A percentile compares a stretch with the other conserved stretches of the same genome.
Evolutionary conservation across 1,284 basidiomycete species (phyloP).

Genomic region (Pseudozyma pruni): DNA sequence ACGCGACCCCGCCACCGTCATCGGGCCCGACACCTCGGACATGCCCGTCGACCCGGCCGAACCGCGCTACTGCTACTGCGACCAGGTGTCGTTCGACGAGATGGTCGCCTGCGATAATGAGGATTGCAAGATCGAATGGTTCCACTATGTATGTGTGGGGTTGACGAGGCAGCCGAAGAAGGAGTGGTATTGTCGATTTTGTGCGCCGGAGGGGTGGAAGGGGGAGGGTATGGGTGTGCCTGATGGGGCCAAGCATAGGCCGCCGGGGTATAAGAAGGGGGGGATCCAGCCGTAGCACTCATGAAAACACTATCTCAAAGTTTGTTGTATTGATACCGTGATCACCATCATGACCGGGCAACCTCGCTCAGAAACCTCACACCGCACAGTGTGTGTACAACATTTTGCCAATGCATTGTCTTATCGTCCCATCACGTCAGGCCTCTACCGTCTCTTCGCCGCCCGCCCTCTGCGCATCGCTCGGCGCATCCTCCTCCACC

Average conservation of each 20-base stretch:
- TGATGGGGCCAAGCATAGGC: slow-evolving; percentile 28
- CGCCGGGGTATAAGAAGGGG: slow-evolving; percentile 21
- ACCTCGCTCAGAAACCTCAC: neutral
- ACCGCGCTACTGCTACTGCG: slow-evolving; percentile 71
- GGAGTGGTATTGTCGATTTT: slow-evolving; percentile 67
- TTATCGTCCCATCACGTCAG: neutral
- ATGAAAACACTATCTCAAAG: too few relatives aligned
- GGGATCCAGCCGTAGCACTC: slow-evolving; percentile 20
- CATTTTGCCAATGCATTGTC: too few relatives aligned
- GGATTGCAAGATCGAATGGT: slow-evolving; percentile 71
- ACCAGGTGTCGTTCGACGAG: slow-evolving; percentile 70
- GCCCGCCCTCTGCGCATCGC: slow-evolving; percentile 1
- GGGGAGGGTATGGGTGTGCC: slow-evolving; percentile 53
- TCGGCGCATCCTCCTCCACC: slow-evolving; percentile 21
- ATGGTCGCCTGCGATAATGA: slow-evolving; percentile 70
- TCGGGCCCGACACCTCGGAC: slow-evolving; percentile 30
- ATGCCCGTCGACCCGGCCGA: slow-evolving; percentile 69
- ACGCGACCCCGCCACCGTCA: neutral
- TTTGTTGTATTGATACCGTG: too few relatives aligned
- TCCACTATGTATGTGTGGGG: slow-evolving; percentile 64
- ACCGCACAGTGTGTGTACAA: too few relatives aligned
- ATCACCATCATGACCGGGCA: too few relatives aligned
- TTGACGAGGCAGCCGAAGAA: slow-evolving; percentile 47
- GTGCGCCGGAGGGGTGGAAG: slow-evolving; percentile 56
- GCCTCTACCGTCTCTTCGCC: neutral